phyloP scores from a whole-genome alignment of 2,329 filamentous ascomycete genomes.

The Colletotrichum brevisporum region DNA sequence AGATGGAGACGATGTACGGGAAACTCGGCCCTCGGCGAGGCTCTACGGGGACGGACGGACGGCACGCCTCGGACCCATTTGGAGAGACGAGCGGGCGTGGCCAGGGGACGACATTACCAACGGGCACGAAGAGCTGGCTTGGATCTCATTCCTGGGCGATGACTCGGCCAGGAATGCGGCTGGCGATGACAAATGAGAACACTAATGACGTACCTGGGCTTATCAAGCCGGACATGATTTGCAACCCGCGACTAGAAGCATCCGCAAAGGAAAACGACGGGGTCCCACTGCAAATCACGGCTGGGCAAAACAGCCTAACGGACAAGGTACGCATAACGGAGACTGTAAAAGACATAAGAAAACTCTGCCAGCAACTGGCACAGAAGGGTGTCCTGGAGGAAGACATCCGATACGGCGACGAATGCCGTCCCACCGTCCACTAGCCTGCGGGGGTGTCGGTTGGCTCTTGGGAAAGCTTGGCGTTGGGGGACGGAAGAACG shows the following conservation, averaged over 20 bases:
- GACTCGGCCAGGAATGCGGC: background rate
- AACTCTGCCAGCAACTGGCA: too few species aligned
- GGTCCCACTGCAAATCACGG: too few species aligned
- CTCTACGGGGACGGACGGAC: background rate
- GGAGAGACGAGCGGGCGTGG: too few species aligned
- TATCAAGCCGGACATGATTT: background rate
- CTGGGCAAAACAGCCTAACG: too few species aligned
- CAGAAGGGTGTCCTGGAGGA: conserved; percentile 29
- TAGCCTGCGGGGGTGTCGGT: conserved; percentile 21
- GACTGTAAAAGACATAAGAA: too few species aligned
- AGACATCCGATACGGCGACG: conserved; percentile 38
- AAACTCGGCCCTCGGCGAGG: background rate
- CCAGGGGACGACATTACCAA: too few species aligned
- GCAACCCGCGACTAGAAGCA: too few species aligned
- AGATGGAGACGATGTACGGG: background rate
- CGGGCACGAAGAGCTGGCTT: background rate
- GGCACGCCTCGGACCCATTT: background rate
- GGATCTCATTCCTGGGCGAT: background rate
- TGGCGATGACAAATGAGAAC: conserved; percentile 25
- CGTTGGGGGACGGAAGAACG: conserved; percentile 7
- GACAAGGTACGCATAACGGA: too few species aligned
- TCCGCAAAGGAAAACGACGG: too few species aligned
- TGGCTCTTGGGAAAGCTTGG: conserved; percentile 38
- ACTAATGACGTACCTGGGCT: too few species aligned
- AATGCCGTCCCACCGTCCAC: conserved; percentile 28